Base-by-base conservation (phyloP, 148 eudicot species). In the Amaranthus hypochondriacus region DNA sequence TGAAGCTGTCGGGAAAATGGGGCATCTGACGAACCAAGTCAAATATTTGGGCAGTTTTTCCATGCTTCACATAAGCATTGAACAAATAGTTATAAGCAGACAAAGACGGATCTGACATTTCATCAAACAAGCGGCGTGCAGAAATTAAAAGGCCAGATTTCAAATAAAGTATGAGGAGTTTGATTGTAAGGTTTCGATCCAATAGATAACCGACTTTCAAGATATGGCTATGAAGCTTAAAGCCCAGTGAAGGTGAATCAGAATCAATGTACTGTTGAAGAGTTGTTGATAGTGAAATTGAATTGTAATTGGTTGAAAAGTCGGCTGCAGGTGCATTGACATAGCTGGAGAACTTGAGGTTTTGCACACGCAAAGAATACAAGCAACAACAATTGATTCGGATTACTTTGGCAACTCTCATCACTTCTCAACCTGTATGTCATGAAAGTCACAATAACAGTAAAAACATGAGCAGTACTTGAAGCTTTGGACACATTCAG, bases 41-140 rank as follows among this genome's bases (percentile, higher is more conserved):
- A 70, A 92, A 87, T 3, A 85, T 74, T 75, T 90, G 81, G 4
- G 54, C 72, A 67, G 81, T 73, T 11, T 70, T 9, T 3, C 88
- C 86, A 47, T 78, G 77, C 73, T 80, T 92, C 7, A 85, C 80
- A 76, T 85, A 90, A 12, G 89, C 94, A 60, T 93, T 78, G n/a
- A 92, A 83, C 85, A 95, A 51, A 82, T 87, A 95, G 76, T 92
- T 92, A 77, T 85, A 90, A 55, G 96, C 97, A 12, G 93, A 82
- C 0, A 85, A 70, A 71, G 96, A 88, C 71, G 88, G 96, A 6
- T 79, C 71, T 39, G 80, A 68, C 89, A 90, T 81, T 83, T 87
- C 93, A 12, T 92, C 92, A 14, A 95, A 84, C 90, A 95, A 71
- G 66, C 83, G 84, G 11, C 91, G 88, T 9, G 93, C 98, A 70